Percentiles rank a stretch among this genome's conserved stretches.
Evolutionary conservation across 805 yeast species (phyloP).

Genomic region (Limtongozyma cylindracea): DNA sequence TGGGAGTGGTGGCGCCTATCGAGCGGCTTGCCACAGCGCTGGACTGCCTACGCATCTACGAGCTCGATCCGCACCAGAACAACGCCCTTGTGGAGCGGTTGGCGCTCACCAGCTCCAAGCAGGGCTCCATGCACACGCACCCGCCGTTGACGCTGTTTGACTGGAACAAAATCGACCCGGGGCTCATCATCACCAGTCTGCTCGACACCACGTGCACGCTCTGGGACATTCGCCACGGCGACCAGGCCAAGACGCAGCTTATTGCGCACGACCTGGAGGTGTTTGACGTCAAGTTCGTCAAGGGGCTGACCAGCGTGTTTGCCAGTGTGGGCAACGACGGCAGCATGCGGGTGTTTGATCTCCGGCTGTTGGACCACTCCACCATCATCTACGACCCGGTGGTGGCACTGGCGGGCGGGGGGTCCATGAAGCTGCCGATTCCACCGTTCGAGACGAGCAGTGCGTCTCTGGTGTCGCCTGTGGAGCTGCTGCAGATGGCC

Average conservation of each 20-base stretch:
- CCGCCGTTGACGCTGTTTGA: constrained; percentile 91
- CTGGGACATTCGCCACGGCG: constrained; percentile 45
- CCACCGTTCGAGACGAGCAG: too few relatives aligned
- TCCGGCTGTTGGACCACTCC: constrained; percentile 73
- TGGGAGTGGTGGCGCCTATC: constrained; percentile 3
- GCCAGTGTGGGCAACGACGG: constrained; percentile 94
- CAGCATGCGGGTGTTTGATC: constrained; percentile 74
- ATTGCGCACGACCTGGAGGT: constrained; percentile 96
- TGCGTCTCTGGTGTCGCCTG: too few relatives aligned
- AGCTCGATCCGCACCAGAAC: constrained; percentile 11
- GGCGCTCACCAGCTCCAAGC: constrained; percentile 13
- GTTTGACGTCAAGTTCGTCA: constrained; percentile 68
- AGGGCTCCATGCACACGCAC: constrained; percentile 19
- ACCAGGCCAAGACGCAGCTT: constrained; percentile 59
- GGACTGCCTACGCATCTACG: constrained; percentile 47
- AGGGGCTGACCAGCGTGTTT: constrained; percentile 51
- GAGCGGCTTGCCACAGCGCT: constrained; percentile 36
- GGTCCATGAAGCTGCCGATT: constrained; percentile 1
- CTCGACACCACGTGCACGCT: constrained; percentile 94
- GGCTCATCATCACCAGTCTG: constrained; percentile 54
- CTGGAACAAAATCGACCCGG: constrained; percentile 61
- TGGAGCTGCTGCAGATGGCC: constrained; percentile 4
- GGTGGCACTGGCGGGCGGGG: constrained; percentile 1
- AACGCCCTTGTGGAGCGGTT: constrained; percentile 12
- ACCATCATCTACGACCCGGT: constrained; percentile 86